Evolutionary conservation across 139 green algal genomes (phyloP).

Genomic region (Closterium sp.): DNA sequence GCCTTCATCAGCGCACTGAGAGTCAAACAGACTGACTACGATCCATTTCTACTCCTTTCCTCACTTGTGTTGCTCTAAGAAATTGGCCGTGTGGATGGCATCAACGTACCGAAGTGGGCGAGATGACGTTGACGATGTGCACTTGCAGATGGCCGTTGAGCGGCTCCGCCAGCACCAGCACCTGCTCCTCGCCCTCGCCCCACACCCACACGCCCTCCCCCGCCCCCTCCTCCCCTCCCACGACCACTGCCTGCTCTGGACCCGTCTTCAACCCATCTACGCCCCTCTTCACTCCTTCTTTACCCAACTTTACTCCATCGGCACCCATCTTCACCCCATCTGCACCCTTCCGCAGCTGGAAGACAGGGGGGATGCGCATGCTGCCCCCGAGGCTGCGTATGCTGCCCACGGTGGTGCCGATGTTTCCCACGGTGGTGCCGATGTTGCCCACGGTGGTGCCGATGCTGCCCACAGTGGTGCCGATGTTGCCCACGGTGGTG

Average conservation of each 20-base stretch:
- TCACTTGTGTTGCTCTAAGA: too few species aligned
- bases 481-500: background rate
- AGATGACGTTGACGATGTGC: background rate
- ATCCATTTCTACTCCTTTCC: too few species aligned
- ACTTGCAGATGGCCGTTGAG: background rate
- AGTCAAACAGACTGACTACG: too few species aligned
- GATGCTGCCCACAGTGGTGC: background rate
- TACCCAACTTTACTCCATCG: too few species aligned
- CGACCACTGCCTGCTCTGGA: background rate
- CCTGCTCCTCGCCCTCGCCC: background rate
- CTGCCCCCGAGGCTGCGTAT: background rate
- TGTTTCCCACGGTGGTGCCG: background rate
- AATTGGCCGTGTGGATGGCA: too few species aligned
- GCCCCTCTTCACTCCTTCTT: too few species aligned
- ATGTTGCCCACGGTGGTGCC: background rate
- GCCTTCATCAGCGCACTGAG: too few species aligned
- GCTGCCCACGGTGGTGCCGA: too few species aligned
- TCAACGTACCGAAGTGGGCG: background rate
- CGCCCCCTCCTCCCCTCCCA: background rate
- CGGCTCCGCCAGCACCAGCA: background rate
- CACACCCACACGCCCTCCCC: background rate
- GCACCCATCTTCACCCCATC: background rate
- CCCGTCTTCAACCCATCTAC: background rate
- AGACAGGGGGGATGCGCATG: background rate
- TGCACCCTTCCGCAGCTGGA: background rate